A percentile compares a stretch with the other conserved stretches of the same genome.
These are phyloP conservation scores for Kwoniella sp. DNA, from an alignment of 768 basidiomycete species.

Conservation along the genomic window DNA sequence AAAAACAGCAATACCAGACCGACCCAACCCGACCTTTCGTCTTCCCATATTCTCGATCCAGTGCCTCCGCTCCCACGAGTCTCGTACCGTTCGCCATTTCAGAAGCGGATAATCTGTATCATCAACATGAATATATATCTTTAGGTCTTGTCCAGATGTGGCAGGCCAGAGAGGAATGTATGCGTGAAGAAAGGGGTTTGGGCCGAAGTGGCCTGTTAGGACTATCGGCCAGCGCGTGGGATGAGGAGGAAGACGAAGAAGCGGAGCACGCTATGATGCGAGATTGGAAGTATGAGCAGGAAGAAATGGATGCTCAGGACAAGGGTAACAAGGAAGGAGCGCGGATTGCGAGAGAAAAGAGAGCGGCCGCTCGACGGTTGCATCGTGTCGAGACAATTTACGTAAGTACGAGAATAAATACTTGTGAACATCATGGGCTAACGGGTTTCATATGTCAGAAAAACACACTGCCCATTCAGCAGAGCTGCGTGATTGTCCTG, in stretches of 20 bases:
- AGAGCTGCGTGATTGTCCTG: conserved; percentile 88
- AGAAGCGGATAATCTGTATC: conserved; percentile 89
- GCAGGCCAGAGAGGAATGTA: conserved; percentile 91
- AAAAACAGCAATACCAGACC: conserved; percentile 98
- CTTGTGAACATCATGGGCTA: neutral
- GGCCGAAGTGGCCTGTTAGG: conserved; percentile 59
- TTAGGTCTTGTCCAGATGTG: conserved; percentile 90
- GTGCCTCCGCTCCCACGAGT: conserved; percentile 63
- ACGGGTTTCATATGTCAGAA: conserved; percentile 61
- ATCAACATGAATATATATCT: conserved; percentile 85
- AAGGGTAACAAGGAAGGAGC: conserved; percentile 43
- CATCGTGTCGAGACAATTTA: conserved; percentile 91
- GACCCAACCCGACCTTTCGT: conserved; percentile 91
- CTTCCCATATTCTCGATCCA: conserved; percentile 82
- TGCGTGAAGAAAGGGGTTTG: conserved; percentile 88
- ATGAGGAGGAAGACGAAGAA: conserved; percentile 45
- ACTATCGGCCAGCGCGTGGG: conserved; percentile 28
- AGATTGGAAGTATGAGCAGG: conserved; percentile 60
- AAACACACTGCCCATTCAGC: conserved; percentile 76
- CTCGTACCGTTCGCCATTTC: conserved; percentile 94
- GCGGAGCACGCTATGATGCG: conserved; percentile 48
- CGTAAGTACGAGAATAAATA: conserved; percentile 61
- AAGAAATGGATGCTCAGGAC: conserved; percentile 62
- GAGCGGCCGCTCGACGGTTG: conserved; percentile 70
- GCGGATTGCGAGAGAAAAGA: conserved; percentile 42